Evolutionary conservation across 257 asterid genomes (phyloP).

Genomic region (Nicotiana knightiana): DNA sequence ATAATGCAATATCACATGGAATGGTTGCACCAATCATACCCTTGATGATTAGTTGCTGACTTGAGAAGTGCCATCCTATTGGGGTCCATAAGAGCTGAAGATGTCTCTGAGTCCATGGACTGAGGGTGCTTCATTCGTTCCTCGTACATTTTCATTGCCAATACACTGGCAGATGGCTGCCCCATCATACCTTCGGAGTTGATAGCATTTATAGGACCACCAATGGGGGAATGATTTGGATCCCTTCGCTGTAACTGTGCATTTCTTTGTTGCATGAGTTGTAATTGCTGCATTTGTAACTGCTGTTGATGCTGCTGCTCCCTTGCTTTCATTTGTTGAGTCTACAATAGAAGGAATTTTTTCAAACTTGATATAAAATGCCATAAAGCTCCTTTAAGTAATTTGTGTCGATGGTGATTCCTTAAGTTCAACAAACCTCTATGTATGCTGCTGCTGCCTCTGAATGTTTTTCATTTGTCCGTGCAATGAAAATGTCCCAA

Average conservation of each 20-base stretch:
- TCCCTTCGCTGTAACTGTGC: slow-evolving; percentile 85
- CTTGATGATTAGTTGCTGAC: slow-evolving; percentile 75
- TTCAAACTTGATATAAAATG: neutral
- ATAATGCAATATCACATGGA: neutral
- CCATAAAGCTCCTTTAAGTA: neutral
- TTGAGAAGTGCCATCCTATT: slow-evolving; percentile 93
- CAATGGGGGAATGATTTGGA: slow-evolving; percentile 73
- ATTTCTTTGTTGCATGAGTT: slow-evolving; percentile 89
- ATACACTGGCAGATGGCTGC: slow-evolving; percentile 90
- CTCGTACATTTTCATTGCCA: slow-evolving; percentile 95
- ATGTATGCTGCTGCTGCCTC: slow-evolving; percentile 98
- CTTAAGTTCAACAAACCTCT: slow-evolving; percentile 54
- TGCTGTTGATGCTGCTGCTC: slow-evolving; percentile 79
- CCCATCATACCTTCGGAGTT: slow-evolving; percentile 87
- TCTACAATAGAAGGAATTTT: slow-evolving; percentile 26
- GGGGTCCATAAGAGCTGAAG: slow-evolving; percentile 74
- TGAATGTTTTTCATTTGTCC: slow-evolving; percentile 97
- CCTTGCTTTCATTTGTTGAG: slow-evolving; percentile 89
- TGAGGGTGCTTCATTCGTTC: slow-evolving; percentile 91
- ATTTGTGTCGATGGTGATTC: neutral
- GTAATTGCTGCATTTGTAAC: slow-evolving; percentile 91
- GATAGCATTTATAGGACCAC: slow-evolving; percentile 72
- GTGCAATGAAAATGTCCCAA: slow-evolving; percentile 98
- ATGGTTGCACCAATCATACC: slow-evolving; percentile 41
- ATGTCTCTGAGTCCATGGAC: slow-evolving; percentile 85